Base-by-base conservation (phyloP, 1,284 basidiomycete genomes). In the Trichosporon asahii region DNA sequence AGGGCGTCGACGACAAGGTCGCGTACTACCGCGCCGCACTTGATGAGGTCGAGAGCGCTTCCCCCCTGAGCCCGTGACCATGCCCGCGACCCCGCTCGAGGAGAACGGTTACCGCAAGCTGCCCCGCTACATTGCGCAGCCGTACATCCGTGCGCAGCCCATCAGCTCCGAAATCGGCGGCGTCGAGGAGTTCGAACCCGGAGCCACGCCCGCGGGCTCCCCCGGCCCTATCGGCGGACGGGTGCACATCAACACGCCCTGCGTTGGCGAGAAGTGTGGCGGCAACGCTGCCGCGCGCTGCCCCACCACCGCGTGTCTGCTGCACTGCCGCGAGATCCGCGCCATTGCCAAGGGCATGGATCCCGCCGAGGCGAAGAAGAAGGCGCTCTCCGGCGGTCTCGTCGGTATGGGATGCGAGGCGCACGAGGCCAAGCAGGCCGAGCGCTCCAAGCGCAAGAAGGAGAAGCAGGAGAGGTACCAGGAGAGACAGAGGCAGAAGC, bases 81-180 rank as follows among this genome's bases (percentile, higher is more conserved):
- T 74, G 14, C 67, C 76, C 6, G 74, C 82, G 49, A 70, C 77
- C 0, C 75, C 80, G 12, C 73, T 79, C 27, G 73, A 80, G 63
- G 75, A 78, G 2, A 53, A 49, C 3, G 81, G 85, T 0, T 83
- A 84, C 55, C 86, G 86, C 64, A 80, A 88, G 1, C 85, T 95
- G 23, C 94, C 94, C 0, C 88, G 90, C 75, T 95, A 92, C 91
- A 85, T 92, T 12, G 89, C 90, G 9, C 94, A 97, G 80, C 94
- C 94, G 0, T 93, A 94, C 78, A 89, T 93, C 78, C 86, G 92
- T 21, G 87, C 89, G 2, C 70, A 76, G 35, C 80, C 82, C 25
- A 68, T 77, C 8, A 74, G 74, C 0, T 70, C 77, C 57, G 76
- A 78, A 53, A 72, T 76, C 33, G 37, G 46, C 57, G 21, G 25